Conservation (phyloP, 148 eudicot species). For the Arctostaphylos glauca region DNA sequence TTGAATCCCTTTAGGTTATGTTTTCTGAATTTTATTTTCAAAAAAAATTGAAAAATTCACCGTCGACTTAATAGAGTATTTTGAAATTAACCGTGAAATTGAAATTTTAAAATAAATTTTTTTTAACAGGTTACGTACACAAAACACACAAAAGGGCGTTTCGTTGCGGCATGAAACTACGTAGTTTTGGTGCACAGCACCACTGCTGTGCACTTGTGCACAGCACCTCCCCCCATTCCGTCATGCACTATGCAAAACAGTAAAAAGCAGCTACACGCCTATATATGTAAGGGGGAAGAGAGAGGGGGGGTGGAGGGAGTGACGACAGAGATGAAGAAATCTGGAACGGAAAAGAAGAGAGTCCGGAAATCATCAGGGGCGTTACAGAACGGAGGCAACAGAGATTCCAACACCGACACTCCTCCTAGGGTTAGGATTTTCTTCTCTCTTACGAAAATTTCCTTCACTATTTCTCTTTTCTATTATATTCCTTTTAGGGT, state of each 20-base stretch:
- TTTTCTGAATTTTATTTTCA: too few species aligned
- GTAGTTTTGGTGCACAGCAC: too few species aligned
- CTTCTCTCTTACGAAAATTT: neutral
- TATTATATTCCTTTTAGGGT: neutral
- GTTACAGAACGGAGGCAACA: constrained; percentile 24
- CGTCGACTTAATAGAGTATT: too few species aligned
- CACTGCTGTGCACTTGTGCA: too few species aligned
- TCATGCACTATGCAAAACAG: neutral
- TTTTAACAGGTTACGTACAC: too few species aligned
- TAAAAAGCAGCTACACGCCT: neutral
- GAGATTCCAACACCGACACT: constrained; percentile 32
- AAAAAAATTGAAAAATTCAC: too few species aligned
- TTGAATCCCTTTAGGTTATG: too few species aligned
- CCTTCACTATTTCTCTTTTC: neutral
- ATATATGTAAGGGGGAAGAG: neutral
- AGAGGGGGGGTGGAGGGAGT: constrained; percentile 15
- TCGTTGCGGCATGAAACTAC: too few species aligned
- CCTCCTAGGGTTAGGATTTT: constrained; percentile 38
- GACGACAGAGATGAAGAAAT: constrained; percentile 39
- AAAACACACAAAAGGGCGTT: too few species aligned
- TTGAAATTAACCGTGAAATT: too few species aligned
- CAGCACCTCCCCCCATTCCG: too few species aligned
- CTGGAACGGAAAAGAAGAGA: constrained; percentile 47
- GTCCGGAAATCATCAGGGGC: constrained; percentile 36
- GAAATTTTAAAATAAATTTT: too few species aligned